Percentiles rank a stretch among this genome's conserved stretches.
phyloP scores from a whole-genome alignment of 345 rosid species.

The Brassica napus region DNA sequence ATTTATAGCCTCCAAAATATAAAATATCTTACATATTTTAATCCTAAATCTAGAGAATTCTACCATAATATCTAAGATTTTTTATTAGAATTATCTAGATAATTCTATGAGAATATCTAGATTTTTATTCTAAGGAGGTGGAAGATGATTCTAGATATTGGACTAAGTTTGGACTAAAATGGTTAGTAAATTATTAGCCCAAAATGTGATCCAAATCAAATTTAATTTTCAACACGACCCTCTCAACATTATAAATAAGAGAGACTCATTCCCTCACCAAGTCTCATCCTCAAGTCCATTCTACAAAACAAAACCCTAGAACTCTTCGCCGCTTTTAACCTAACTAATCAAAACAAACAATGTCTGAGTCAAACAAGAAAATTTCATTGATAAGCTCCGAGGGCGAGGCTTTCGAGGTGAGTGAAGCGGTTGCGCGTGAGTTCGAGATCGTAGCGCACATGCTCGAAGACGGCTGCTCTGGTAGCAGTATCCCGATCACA shows the following conservation, averaged over 20 bases:
- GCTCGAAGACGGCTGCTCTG: slow-evolving; percentile 66
- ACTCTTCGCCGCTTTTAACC: not conserved
- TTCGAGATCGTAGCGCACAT: slow-evolving; percentile 61
- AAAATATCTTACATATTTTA: too few species aligned
- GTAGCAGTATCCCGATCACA: slow-evolving; percentile 53
- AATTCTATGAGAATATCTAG: too few species aligned
- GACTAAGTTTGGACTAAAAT: too few species aligned
- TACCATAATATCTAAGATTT: too few species aligned
- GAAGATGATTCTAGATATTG: too few species aligned
- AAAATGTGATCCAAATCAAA: too few species aligned
- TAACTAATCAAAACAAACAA: not conserved
- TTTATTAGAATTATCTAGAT: too few species aligned
- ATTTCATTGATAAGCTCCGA: slow-evolving; percentile 54
- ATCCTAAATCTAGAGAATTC: too few species aligned
- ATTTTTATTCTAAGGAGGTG: too few species aligned
- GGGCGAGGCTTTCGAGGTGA: slow-evolving; percentile 57
- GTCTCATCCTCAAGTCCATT: not conserved
- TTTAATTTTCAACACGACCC: not conserved
- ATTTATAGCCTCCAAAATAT: too few species aligned
- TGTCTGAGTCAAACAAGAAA: slow-evolving; percentile 35
- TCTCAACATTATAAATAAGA: not conserved
- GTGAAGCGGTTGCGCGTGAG: slow-evolving; percentile 55
- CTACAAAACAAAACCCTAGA: not conserved
- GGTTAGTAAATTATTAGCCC: too few species aligned
- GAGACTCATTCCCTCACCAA: not conserved